Conservation (phyloP, 371 early-diverging fungal genomes). For the Parasitella parasitica region DNA sequence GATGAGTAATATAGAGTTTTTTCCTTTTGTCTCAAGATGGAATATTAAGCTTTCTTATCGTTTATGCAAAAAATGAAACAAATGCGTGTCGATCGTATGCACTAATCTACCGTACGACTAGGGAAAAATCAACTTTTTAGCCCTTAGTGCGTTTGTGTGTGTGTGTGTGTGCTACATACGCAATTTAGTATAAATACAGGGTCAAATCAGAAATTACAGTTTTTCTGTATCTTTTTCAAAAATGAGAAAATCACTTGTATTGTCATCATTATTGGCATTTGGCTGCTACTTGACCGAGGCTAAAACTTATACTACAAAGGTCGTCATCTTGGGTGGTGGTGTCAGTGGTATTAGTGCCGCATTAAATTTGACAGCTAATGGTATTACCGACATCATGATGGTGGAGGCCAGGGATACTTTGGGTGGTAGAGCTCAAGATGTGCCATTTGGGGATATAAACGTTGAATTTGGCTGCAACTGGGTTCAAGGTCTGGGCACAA, state of each 20-base stretch:
- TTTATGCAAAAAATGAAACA: neutral
- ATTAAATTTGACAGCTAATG: conserved; percentile 33
- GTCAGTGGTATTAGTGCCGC: conserved; percentile 51
- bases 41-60: neutral
- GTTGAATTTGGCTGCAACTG: conserved; percentile 52
- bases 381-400: conserved; percentile 45
- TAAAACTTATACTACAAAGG: conserved; percentile 30
- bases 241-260: neutral
- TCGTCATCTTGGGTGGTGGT: conserved; percentile 53
- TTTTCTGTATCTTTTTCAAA: neutral
- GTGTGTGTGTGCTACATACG: too few relatives aligned
- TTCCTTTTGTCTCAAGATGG: neutral
- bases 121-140: too few relatives aligned
- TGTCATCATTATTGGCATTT: neutral
- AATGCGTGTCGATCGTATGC: neutral
- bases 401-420: conserved; percentile 42
- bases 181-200: neutral
- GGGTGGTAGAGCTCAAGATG: conserved; percentile 47
- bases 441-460: conserved; percentile 30
- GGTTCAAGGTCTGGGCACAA: conserved; percentile 53
- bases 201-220: neutral
- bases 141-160: too few relatives aligned
- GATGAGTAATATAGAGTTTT: conserved; percentile 9
- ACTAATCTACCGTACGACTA: too few relatives aligned
- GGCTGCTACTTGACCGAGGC: conserved; percentile 6